Conservation (phyloP, 177 flowering plant genomes). For the Vitis hybrid region DNA sequence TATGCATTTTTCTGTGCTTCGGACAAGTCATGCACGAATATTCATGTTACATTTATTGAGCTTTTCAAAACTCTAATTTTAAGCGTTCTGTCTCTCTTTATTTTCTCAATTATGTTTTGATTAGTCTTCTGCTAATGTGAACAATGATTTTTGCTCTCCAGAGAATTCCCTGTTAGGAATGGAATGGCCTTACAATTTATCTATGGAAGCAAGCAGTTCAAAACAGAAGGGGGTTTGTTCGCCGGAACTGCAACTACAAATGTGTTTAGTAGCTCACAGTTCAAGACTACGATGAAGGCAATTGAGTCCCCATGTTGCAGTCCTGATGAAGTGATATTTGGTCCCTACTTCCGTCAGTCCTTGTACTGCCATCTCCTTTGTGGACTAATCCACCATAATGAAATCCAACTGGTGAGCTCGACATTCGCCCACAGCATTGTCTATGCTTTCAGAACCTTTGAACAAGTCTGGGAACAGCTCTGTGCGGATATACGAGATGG, state of each 20-base stretch:
- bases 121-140: slow-evolving; percentile 3
- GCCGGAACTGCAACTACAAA: slow-evolving; percentile 91
- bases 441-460: slow-evolving; percentile 73
- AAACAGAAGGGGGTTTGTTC: slow-evolving; percentile 73
- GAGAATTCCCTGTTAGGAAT: slow-evolving; percentile 72
- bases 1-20: no score
- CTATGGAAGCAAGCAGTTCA: slow-evolving; percentile 81
- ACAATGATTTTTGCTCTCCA: slow-evolving; percentile 22
- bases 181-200: slow-evolving; percentile 84
- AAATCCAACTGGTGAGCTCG: slow-evolving; percentile 66
- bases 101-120: background rate
- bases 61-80: background rate
- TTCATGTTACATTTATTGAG: background rate
- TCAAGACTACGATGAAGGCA: slow-evolving; percentile 58
- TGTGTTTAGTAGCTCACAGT: slow-evolving; percentile 55
- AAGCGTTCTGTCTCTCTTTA: no score
- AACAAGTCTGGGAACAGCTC: slow-evolving; percentile 81
- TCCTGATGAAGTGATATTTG: slow-evolving; percentile 94
- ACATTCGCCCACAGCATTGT: slow-evolving; percentile 89
- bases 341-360: slow-evolving; percentile 78
- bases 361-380: slow-evolving; percentile 92
- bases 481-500: slow-evolving; percentile 67
- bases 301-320: slow-evolving; percentile 68
- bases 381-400: slow-evolving; percentile 67
- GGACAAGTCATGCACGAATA: background rate